phyloP scores from a whole-genome alignment of 768 basidiomycete species.

The Cytidiella melzeri region DNA sequence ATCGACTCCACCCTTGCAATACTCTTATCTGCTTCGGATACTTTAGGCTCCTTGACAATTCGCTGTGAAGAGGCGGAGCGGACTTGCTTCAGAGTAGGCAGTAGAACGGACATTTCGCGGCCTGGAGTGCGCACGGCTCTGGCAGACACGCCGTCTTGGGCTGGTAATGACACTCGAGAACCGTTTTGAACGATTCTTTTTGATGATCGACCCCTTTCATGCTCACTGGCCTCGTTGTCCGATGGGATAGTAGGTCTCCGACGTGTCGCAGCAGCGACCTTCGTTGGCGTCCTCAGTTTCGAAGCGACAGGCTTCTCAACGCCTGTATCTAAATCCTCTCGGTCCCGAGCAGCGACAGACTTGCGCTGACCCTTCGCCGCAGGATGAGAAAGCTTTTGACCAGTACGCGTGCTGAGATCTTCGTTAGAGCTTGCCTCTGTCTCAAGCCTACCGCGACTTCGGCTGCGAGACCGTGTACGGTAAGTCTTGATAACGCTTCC shows the following conservation, averaged over 20 bases:
- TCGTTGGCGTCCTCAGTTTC: background rate
- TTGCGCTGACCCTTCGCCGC: background rate
- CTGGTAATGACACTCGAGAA: background rate
- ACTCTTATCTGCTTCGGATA: constrained; percentile 5
- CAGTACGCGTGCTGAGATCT: background rate
- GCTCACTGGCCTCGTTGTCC: constrained; percentile 6
- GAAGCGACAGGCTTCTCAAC: background rate
- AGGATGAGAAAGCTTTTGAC: background rate
- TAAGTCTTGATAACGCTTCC: constrained; percentile 9
- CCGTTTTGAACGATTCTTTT: background rate
- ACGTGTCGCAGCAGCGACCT: background rate
- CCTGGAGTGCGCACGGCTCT: constrained; percentile 4
- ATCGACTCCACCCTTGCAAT: constrained; percentile 18
- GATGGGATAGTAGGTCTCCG: constrained; percentile 1
- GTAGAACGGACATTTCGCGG: constrained; percentile 6
- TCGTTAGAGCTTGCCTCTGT: constrained; percentile 1
- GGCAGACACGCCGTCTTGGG: background rate
- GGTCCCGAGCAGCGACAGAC: background rate
- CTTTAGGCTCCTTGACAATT: constrained; percentile 1
- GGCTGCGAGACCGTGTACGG: constrained; percentile 8
- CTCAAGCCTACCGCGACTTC: background rate
- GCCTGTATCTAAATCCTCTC: background rate
- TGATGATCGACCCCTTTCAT: background rate
- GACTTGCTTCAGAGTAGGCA: constrained; percentile 11
- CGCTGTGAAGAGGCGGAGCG: constrained; percentile 5